Base-by-base conservation (phyloP, 1,139 yeast genomes). In the Geotrichum histeridarum region DNA sequence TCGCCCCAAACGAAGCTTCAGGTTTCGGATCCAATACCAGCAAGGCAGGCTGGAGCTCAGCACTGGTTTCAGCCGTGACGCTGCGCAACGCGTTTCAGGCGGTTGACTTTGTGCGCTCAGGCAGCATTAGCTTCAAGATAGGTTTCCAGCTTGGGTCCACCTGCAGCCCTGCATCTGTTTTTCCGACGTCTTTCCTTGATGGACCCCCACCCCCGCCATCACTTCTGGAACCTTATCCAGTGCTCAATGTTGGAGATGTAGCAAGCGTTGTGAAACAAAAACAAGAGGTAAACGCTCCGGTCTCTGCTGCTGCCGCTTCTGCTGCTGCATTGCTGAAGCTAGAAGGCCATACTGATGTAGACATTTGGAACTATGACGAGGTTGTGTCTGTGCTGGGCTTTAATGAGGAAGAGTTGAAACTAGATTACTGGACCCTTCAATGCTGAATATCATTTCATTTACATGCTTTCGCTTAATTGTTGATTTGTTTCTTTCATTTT, bases 81-180 rank as follows among this genome's bases (percentile, higher is more conserved):
- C 59, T 64, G 36, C 60, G 62, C 32, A 60, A 59, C 15, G 67
- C 68, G 9, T 64, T 65, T 51, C 65, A 59, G 44, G 60, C 66
- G 8, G 59, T 64, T 49, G 65, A 64, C 22, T 58, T 62, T 15
- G 64, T 66, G 39, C 44, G 44, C 14, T 42, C 33, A 11, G 62
- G 61, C 53, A 48, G 61, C n/a, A 58, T 61, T 12, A 66, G 62
- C 33, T 57, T 65, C 38, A 67, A 63, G 53, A 22, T 5, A 22
- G 5, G 27, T 22, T 22, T 22, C 4, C 27, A 3, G 4, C 4
- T 22, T 3, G 27, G 27, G 5, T 22, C 27, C 27, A 22, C 27
- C 5, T 5, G 27, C 27, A 22, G 27, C 5, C 4, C 27, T 22
- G 17, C 39, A 37, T 37, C 39, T 12, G 39, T 37, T 8, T 22